phyloP scores from a whole-genome alignment of 371 early-diverging fungal species.

The Mortierella sp. region DNA sequence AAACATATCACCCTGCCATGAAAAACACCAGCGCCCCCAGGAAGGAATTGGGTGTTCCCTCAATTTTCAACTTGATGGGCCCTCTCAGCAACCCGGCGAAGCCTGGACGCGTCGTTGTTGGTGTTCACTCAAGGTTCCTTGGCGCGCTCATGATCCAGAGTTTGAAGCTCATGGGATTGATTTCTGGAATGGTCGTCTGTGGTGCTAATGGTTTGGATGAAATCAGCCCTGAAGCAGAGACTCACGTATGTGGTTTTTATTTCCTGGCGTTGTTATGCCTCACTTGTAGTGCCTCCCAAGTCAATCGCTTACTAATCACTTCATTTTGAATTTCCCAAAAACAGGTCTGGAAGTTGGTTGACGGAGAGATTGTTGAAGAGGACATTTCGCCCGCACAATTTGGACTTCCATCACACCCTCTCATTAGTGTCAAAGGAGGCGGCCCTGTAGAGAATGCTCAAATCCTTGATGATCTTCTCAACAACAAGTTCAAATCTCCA shows the following conservation, averaged over 20 bases:
- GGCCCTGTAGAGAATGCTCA: slow-evolving; percentile 80
- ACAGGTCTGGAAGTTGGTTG: slow-evolving; percentile 78
- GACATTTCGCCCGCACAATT: slow-evolving; percentile 88
- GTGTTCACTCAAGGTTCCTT: slow-evolving; percentile 85
- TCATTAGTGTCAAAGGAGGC: slow-evolving; percentile 85
- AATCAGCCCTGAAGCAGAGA: slow-evolving; percentile 84
- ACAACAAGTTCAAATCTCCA: slow-evolving; percentile 64
- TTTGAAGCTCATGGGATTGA: slow-evolving; percentile 79
- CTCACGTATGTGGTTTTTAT: slow-evolving; percentile 64
- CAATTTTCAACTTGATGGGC: slow-evolving; percentile 95
- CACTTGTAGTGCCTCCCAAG: not conserved
- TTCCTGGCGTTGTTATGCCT: too few relatives aligned
- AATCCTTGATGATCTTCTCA: slow-evolving; percentile 75
- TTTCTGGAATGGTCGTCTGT: slow-evolving; percentile 86
- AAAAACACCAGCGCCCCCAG: slow-evolving; percentile 82
- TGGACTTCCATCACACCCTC: slow-evolving; percentile 82
- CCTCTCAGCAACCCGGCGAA: slow-evolving; percentile 93
- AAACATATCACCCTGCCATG: slow-evolving; percentile 94
- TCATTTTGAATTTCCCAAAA: not conserved
- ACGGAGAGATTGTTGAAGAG: slow-evolving; percentile 71
- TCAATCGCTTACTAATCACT: not conserved
- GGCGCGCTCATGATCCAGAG: slow-evolving; percentile 91
- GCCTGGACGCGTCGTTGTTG: slow-evolving; percentile 88
- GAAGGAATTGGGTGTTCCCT: slow-evolving; percentile 92
- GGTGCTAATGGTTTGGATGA: slow-evolving; percentile 87